Conservation (phyloP, 2,329 filamentous ascomycete genomes). For the Colletotrichum sojae region DNA sequence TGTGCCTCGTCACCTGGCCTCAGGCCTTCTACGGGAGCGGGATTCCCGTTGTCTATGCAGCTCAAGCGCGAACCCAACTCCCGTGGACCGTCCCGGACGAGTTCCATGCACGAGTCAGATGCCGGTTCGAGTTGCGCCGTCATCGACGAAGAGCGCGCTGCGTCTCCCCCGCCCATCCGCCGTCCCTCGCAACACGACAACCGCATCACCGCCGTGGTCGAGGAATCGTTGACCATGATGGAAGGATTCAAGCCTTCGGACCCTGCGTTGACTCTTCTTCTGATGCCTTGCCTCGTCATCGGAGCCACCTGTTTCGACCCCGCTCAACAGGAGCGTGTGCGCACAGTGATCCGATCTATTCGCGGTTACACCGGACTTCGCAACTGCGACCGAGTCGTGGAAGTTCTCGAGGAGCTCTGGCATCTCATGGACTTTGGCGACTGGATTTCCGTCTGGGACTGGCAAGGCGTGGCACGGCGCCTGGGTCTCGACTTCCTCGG, state of each 20-base stretch:
- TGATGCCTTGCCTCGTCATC: constrained; percentile 73
- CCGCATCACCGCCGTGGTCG: constrained; percentile 67
- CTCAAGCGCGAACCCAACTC: constrained; percentile 50
- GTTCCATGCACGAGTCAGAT: constrained; percentile 55
- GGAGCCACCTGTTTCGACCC: constrained; percentile 72
- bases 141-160: constrained; percentile 37
- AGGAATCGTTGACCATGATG: constrained; percentile 69
- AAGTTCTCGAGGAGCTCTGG: constrained; percentile 73
- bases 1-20: constrained; percentile 53
- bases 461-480: constrained; percentile 69
- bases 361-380: constrained; percentile 72
- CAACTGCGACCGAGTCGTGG: constrained; percentile 67
- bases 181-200: constrained; percentile 65
- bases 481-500: constrained; percentile 72
- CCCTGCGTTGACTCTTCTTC: constrained; percentile 70
- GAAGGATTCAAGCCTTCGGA: constrained; percentile 70
- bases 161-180: constrained; percentile 63
- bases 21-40: constrained; percentile 38
- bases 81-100: constrained; percentile 55
- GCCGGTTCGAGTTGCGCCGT: constrained; percentile 32
- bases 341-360: constrained; percentile 64
- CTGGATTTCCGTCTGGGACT: constrained; percentile 74
- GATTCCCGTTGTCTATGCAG: constrained; percentile 43
- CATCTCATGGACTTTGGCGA: constrained; percentile 70
- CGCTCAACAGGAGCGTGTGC: constrained; percentile 66